Conservation (phyloP, 2,329 filamentous ascomycete species). For the Cytospora piceicola region DNA sequence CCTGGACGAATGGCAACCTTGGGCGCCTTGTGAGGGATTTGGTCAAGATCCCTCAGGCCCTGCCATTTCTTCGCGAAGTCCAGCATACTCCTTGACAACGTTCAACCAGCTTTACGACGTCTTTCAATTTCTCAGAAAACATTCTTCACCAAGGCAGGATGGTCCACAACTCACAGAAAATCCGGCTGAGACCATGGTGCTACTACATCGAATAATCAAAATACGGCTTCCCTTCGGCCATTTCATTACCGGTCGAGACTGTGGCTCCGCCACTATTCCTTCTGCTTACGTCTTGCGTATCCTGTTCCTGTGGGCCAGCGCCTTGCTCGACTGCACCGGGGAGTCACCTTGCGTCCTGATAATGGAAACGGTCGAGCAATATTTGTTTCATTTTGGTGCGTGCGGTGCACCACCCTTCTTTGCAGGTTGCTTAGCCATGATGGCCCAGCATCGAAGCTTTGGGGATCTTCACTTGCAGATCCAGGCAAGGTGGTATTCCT, state of each 20-base stretch:
- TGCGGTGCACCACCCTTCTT: constrained; percentile 37
- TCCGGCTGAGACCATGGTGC: constrained; percentile 19
- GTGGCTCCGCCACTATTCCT: constrained; percentile 33
- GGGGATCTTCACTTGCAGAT: constrained; percentile 29
- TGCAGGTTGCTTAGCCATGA: constrained; percentile 33
- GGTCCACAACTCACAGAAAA: constrained; percentile 13
- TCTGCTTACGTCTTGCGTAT: constrained; percentile 36
- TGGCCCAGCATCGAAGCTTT: constrained; percentile 30
- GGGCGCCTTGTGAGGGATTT: constrained; percentile 57
- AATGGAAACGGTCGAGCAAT: constrained; percentile 34
- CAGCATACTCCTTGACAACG: constrained; percentile 44
- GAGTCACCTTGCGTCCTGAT: constrained; percentile 30
- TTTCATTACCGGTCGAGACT: constrained; percentile 32
- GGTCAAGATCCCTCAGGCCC: constrained; percentile 35
- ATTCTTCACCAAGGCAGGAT: constrained; percentile 23
- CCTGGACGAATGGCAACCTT: constrained; percentile 75
- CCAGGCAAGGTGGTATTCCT: constrained; percentile 22
- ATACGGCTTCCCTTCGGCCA: constrained; percentile 33
- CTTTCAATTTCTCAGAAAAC: constrained; percentile 41
- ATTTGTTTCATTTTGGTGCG: constrained; percentile 34
- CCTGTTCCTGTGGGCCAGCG: constrained; percentile 36
- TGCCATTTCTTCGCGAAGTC: constrained; percentile 34
- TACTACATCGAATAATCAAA: constrained; percentile 33
- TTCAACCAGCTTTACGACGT: constrained; percentile 49
- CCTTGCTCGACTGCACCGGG: constrained; percentile 31